Base-by-base conservation (phyloP, 148 eudicot species). In the Tetragonia tetragonoides region DNA sequence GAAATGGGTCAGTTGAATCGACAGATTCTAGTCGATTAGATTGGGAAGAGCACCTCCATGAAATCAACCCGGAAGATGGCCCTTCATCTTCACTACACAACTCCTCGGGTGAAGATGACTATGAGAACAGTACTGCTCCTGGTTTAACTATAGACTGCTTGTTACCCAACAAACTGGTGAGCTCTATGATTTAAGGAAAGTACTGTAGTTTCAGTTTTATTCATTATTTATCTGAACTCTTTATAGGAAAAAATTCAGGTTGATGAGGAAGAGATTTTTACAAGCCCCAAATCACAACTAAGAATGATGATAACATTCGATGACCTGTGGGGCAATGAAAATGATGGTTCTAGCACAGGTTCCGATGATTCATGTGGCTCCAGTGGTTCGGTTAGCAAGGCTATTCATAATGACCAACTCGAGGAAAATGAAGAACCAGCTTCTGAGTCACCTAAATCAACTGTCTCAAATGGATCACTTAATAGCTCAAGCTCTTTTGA, bases 401-500 rank as follows among this genome's bases (percentile, higher is more conserved):
- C 21, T 64, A 75, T 73, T 54, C 62, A 76, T 7, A 78, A 68
- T 5, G 81, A 85, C 21, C 70, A 82, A 63, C 78, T 71, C 23
- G 81, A 76, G 59, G 85, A 54, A 40, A 68, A 68, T 21, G 68
- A 75, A 42, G 72, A 47, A 60, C 62, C 56, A 44, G 71, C 39
- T 73, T 70, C 82, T 23, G 84, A 78, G 21, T 82, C 84, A 16
- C 47, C 84, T 67, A 82, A 82, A 78, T 79, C 79, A 53, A 83
- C 83, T 54, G 80, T 80, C 46, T 86, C 91, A 57, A 77, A 76
- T 78, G 64, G 73, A 41, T 86, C 93, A 3, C 75, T 72, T 63
- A 79, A 72, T 56, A 87, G 90, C 79, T 68, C 87, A 40, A 75
- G 84, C 75, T 91, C 96, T 10, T 91, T 91, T 79, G 85, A 89